Conservation (phyloP, 2,329 filamentous ascomycete species). For the Aspergillus thermomutatus region DNA sequence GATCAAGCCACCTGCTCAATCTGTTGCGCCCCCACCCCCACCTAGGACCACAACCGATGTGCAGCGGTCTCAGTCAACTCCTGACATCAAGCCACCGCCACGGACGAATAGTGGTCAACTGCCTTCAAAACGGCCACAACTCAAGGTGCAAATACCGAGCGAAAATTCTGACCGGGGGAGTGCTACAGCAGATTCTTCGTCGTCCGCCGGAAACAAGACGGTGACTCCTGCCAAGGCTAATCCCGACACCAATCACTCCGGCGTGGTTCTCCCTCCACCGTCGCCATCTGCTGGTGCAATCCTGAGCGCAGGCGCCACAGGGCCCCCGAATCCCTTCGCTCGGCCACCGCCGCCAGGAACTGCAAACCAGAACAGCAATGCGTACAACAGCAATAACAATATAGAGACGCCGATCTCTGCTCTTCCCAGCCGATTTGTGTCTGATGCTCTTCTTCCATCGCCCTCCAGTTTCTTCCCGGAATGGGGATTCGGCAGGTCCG, state of each 20-base stretch:
- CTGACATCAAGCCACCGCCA: conserved; percentile 70
- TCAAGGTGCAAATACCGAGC: conserved; percentile 93
- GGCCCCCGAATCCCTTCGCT: conserved; percentile 93
- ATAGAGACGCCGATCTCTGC: conserved; percentile 85
- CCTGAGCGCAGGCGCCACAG: conserved; percentile 84
- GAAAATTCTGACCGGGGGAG: conserved; percentile 75
- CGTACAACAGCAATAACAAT: conserved; percentile 40
- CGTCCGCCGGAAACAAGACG: conserved; percentile 58
- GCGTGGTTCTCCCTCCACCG: conserved; percentile 83
- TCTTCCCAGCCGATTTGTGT: conserved; percentile 85
- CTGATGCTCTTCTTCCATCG: conserved; percentile 80
- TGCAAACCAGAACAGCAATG: conserved; percentile 37
- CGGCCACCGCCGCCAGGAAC: conserved; percentile 69
- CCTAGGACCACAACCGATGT: conserved; percentile 49
- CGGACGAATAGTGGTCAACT: conserved; percentile 73
- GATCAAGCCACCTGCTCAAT: conserved; percentile 62
- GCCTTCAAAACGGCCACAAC: conserved; percentile 68
- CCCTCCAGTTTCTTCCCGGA: conserved; percentile 91
- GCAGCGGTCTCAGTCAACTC: conserved; percentile 51
- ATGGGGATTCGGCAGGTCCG: conserved; percentile 69
- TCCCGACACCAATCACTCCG: conserved; percentile 57
- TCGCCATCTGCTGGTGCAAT: conserved; percentile 84
- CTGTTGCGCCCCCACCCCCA: conserved; percentile 51
- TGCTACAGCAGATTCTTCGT: conserved; percentile 68
- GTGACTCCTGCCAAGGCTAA: conserved; percentile 55